phyloP scores from a whole-genome alignment of 2,329 filamentous ascomycete species.

The Conoideocrella luteorostrata region DNA sequence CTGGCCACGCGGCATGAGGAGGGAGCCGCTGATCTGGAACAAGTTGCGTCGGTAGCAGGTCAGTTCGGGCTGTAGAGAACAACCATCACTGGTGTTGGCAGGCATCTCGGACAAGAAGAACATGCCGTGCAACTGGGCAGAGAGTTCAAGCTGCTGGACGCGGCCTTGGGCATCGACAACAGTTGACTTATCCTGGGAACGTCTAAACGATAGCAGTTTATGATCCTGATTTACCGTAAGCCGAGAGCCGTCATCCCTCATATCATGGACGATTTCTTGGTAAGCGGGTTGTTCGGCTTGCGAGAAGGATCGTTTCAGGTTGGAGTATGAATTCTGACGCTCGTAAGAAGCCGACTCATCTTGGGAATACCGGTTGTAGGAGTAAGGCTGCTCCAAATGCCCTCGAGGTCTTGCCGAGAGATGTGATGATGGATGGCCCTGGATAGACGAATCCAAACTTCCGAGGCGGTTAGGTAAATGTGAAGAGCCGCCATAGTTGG shows the following conservation, averaged over 20 bases:
- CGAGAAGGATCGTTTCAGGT: constrained; percentile 51
- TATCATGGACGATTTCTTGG: constrained; percentile 55
- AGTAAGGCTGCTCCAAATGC: constrained; percentile 45
- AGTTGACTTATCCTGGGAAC: constrained; percentile 52
- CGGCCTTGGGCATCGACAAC: constrained; percentile 54
- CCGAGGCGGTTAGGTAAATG: constrained; percentile 47
- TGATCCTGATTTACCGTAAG: constrained; percentile 54
- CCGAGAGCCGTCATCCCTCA: constrained; percentile 52
- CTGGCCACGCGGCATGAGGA: constrained; percentile 72
- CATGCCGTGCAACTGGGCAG: constrained; percentile 79
- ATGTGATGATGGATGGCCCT: constrained; percentile 32
- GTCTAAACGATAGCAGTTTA: constrained; percentile 53
- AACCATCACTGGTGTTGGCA: constrained; percentile 52
- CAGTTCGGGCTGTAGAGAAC: constrained; percentile 66
- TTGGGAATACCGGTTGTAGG: constrained; percentile 48
- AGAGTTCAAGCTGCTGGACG: constrained; percentile 55
- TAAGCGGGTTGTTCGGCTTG: constrained; percentile 50
- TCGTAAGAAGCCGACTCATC: constrained; percentile 50
- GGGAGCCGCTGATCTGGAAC: constrained; percentile 89
- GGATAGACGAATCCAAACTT: constrained; percentile 44
- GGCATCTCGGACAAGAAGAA: constrained; percentile 81
- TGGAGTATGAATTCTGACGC: constrained; percentile 45
- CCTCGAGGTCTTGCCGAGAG: constrained; percentile 41
- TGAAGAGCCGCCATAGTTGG: constrained; percentile 49
- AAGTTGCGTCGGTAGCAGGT: constrained; percentile 95